Conservation (phyloP, 164 flowering plant genomes). For the Protea cynaroides region DNA sequence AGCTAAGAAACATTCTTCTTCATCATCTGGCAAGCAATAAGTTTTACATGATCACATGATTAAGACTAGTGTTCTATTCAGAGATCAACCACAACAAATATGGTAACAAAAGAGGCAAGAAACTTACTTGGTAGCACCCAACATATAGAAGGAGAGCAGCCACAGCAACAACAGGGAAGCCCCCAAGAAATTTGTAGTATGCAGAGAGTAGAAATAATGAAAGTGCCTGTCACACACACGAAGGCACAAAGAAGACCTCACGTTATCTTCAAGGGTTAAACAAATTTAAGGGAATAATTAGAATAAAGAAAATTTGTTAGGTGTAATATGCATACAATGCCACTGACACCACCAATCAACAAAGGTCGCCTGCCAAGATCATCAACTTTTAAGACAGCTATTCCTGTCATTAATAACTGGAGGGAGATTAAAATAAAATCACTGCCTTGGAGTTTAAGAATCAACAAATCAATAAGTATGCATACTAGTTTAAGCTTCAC, state of each 20-base stretch:
- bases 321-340: constrained; percentile 50
- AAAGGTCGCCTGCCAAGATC: constrained; percentile 88
- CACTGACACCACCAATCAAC: constrained; percentile 82
- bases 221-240: constrained; percentile 39
- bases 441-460: not conserved
- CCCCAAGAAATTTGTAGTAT: constrained; percentile 77
- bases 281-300: not conserved
- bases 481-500: not conserved
- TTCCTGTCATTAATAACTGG: constrained; percentile 86
- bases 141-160: constrained; percentile 81
- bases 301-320: not conserved
- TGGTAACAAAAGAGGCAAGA: not conserved
- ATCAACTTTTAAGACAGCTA: constrained; percentile 88
- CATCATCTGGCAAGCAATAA: too few species aligned
- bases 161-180: constrained; percentile 71
- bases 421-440: constrained; percentile 12
- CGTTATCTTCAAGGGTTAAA: not conserved
- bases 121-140: constrained; percentile 78
- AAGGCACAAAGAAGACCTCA: not conserved
- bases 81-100: not conserved
- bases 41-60: too few species aligned
- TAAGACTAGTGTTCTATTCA: too few species aligned
- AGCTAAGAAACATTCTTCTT: not conserved
- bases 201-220: constrained; percentile 80
- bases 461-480: not conserved